Evolutionary conservation across 208 protist species (phyloP), one percentile per base, ranked within the genome.

Genomic region (Trypanosoma mega): DNA sequence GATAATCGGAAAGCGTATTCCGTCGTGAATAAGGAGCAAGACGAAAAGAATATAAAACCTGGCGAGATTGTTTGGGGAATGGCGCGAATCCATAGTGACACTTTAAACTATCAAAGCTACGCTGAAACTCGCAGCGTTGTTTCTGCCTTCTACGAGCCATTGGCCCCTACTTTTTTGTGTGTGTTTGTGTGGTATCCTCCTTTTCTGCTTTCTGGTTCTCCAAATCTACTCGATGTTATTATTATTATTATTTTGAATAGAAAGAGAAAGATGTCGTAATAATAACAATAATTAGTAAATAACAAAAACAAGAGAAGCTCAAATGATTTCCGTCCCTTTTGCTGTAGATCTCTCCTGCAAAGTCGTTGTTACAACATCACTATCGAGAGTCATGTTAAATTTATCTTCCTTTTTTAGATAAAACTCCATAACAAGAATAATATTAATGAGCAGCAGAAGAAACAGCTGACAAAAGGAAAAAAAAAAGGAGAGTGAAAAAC

Each of bases 81-180:
- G 82, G 78, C 11, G 74, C 33, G 11, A 85, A 65, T 14, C 72
- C 69, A 44, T 90, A 94, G 59, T 85, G 89, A 27, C 66, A 72
- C 58, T 87, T 94, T 26, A 94, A 31, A 26, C 82, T 85, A 51
- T 90, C 82, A 62, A 92, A 87, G 57, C 77, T 90, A 4, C 67
- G 59, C 23, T 82, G 76, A 24, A 94, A 77, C 27, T 80, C 57
- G 16, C 67, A 61, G 23, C 68, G 60, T 16, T 75, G 60, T 36
- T 43, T 59, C 29, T 77, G 66, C 39, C 70, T 67, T 21, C 64
- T 64, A 52, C 65, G 81, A 30, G 74, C 54, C 74, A 82, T 79
- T 29, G 21, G 24, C 51, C 27, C 46, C 33, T 43, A 14, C 7
- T 31, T 57, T 23, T 24, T 31, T 20, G 18, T 26, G 16, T 9